A percentile compares a stretch with the other conserved stretches of the same genome.
These are phyloP conservation scores for Fraxinus velutina DNA, from an alignment of 305 asterid species.

Conservation along the genomic window DNA sequence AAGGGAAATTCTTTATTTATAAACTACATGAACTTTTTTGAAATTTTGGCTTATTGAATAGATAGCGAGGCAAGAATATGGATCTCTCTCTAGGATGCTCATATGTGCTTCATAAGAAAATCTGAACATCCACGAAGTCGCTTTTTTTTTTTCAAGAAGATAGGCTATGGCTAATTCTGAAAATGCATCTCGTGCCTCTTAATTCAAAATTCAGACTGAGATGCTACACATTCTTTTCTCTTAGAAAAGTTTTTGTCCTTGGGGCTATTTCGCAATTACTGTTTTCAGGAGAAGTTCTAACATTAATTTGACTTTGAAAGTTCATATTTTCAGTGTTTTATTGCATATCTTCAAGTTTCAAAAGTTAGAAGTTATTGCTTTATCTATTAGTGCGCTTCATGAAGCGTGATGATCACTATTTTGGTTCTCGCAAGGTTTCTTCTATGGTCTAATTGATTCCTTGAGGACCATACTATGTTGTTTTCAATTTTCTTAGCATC, in stretches of 20 bases:
- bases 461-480: not conserved
- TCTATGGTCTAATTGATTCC: slow-evolving; percentile 10
- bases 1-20: not conserved
- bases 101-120: not conserved
- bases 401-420: not conserved
- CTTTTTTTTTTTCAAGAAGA: not conserved
- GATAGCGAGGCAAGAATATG: not conserved
- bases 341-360: not conserved
- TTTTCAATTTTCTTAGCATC: slow-evolving; percentile 1
- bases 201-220: not conserved
- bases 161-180: not conserved
- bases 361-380: not conserved
- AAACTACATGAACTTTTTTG: not conserved
- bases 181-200: not conserved
- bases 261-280: not conserved
- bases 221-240: not conserved
- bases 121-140: not conserved
- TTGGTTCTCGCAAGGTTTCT: slow-evolving; percentile 8
- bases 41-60: not conserved
- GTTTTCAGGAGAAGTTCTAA: not conserved
- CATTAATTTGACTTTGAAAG: not conserved
- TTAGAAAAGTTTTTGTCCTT: not conserved
- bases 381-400: not conserved
- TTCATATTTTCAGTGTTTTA: not conserved
- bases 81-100: not conserved